Evolutionary conservation across 2,329 filamentous ascomycete genomes (phyloP).

Genomic region (Aspergillus uvarum): DNA sequence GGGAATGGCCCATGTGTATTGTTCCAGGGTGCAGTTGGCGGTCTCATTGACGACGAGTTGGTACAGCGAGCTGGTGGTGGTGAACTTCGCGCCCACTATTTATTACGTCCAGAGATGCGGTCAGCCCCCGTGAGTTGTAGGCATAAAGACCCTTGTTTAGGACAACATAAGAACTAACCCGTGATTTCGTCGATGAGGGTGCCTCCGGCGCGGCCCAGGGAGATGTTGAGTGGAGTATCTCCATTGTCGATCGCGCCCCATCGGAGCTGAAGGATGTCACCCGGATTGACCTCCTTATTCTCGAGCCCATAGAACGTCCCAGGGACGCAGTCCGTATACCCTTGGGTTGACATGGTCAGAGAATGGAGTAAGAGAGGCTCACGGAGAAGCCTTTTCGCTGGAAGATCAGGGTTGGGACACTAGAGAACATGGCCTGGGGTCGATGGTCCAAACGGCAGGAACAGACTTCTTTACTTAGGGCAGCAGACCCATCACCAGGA

Average conservation of each 20-base stretch:
- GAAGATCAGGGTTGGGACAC: neutral
- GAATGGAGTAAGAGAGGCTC: neutral
- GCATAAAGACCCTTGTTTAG: neutral
- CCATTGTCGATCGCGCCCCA: conserved; percentile 10
- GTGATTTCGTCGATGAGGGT: conserved; percentile 3
- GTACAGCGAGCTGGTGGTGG: conserved; percentile 3
- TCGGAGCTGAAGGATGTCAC: conserved; percentile 2
- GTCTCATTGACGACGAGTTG: conserved; percentile 7
- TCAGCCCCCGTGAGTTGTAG: neutral
- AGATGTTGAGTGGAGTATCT: conserved; percentile 5
- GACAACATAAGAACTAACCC: neutral
- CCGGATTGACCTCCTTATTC: conserved; percentile 6
- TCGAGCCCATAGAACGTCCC: conserved; percentile 9
- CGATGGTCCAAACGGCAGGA: neutral
- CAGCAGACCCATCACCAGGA: neutral
- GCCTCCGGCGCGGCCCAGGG: conserved; percentile 6
- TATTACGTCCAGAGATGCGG: neutral
- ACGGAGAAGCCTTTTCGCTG: neutral
- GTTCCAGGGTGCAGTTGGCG: conserved; percentile 17
- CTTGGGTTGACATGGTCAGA: conserved; percentile 6
- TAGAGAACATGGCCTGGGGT: neutral
- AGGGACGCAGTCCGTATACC: conserved; percentile 3
- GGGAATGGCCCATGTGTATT: conserved; percentile 14
- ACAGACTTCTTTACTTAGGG: neutral
- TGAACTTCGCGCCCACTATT: conserved; percentile 2